Percentiles rank a stretch among this genome's conserved stretches.
Evolutionary conservation across 768 basidiomycete genomes (phyloP).

Genomic region (Phaeotremella fagi): DNA sequence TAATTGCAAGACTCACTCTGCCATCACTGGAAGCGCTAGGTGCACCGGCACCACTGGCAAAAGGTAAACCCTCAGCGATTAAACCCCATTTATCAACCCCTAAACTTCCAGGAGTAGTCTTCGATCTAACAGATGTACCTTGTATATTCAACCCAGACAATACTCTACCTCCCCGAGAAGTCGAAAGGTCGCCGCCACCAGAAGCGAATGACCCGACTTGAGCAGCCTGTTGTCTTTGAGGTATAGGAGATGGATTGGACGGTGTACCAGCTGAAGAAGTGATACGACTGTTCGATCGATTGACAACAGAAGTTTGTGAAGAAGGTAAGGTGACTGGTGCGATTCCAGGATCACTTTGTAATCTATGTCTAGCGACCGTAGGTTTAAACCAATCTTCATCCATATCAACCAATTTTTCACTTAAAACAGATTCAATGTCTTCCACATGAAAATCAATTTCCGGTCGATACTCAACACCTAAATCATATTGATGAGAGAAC

Average conservation of each 20-base stretch:
- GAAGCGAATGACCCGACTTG: constrained; percentile 22
- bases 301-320: neutral
- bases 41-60: constrained; percentile 19
- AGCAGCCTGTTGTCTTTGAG: constrained; percentile 28
- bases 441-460: constrained; percentile 44
- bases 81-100: constrained; percentile 24
- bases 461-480: constrained; percentile 31
- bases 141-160: constrained; percentile 1
- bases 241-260: constrained; percentile 27
- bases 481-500: constrained; percentile 29
- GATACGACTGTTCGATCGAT: neutral
- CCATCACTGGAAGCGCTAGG: neutral
- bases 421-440: constrained; percentile 41
- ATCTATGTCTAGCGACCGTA: constrained; percentile 34
- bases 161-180: constrained; percentile 11
- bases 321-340: neutral
- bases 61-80: constrained; percentile 39
- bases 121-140: constrained; percentile 2
- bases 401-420: constrained; percentile 43
- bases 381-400: constrained; percentile 48
- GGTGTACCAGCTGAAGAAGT: constrained; percentile 7
- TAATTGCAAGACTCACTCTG: neutral
- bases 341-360: constrained; percentile 8
- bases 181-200: constrained; percentile 1
- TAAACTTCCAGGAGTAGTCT: constrained; percentile 12